Evolutionary conservation across 2,329 filamentous ascomycete genomes (phyloP).

Genomic region (Fusarium albosuccineum): DNA sequence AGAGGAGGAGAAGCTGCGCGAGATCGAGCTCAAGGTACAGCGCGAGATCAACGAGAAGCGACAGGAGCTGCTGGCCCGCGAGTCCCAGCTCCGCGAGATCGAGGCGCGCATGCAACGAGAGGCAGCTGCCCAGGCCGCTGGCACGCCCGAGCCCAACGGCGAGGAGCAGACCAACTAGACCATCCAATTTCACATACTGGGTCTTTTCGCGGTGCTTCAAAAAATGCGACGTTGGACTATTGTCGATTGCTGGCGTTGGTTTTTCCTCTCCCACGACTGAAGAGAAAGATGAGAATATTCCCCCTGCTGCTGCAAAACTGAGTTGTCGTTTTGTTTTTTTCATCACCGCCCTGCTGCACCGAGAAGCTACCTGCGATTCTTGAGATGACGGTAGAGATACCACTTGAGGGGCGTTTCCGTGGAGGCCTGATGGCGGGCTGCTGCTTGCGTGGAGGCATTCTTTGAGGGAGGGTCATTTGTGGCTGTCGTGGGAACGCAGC

Average conservation of each 20-base stretch:
- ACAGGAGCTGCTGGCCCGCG: conserved; percentile 95
- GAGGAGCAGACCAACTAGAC: conserved; percentile 64
- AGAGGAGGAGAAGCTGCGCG: conserved; percentile 99
- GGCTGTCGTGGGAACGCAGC: conserved; percentile 40
- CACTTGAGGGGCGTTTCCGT: conserved; percentile 21
- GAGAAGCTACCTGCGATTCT: conserved; percentile 45
- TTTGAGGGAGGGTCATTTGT: conserved; percentile 35
- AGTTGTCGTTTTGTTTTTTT: conserved; percentile 53
- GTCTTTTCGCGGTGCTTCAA: conserved; percentile 51
- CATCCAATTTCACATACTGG: conserved; percentile 45
- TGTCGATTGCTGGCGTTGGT: conserved; percentile 64
- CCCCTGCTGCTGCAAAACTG: conserved; percentile 56
- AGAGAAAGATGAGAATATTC: conserved; percentile 59
- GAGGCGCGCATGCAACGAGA: conserved; percentile 97
- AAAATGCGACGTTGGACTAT: conserved; percentile 59
- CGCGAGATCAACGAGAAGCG: conserved; percentile 99
- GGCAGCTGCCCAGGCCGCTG: conserved; percentile 66
- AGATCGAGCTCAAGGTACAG: conserved; percentile 99
- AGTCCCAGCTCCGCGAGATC: conserved; percentile 98
- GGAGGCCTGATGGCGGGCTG: conserved; percentile 31
- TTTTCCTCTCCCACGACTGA: conserved; percentile 58
- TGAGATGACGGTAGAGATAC: conserved; percentile 50
- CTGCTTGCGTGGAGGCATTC: conserved; percentile 36
- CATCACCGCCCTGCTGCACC: conserved; percentile 49
- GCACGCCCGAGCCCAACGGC: conserved; percentile 65